A percentile compares a stretch with the other conserved stretches of the same genome.
Evolutionary conservation across 345 rosid species (phyloP).

Genomic region (Reutealis trisperma): DNA sequence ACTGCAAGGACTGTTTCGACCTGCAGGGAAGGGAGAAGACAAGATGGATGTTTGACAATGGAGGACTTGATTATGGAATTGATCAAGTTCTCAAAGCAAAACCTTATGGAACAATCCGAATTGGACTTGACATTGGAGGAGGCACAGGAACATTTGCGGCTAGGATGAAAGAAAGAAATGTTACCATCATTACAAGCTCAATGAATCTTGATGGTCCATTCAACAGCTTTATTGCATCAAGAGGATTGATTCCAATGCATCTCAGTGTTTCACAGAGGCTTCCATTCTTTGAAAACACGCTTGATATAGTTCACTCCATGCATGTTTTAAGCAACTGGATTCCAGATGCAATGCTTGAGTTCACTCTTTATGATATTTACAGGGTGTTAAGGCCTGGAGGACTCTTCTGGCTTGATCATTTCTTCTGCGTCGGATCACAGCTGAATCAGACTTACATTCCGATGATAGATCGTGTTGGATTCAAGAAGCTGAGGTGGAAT

Average conservation of each 20-base stretch:
- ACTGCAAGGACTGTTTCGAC: constrained; percentile 58
- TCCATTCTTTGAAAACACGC: constrained; percentile 56
- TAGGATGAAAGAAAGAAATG: constrained; percentile 55
- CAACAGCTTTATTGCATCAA: constrained; percentile 51
- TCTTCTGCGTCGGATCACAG: constrained; percentile 54
- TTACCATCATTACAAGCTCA: constrained; percentile 46
- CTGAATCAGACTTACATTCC: constrained; percentile 46
- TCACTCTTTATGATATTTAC: constrained; percentile 44
- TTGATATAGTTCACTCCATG: constrained; percentile 59
- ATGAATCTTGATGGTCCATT: constrained; percentile 59
- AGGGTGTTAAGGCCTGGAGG: constrained; percentile 60
- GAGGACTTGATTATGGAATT: constrained; percentile 43
- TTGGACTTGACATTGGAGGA: constrained; percentile 56
- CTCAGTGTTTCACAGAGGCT: constrained; percentile 50
- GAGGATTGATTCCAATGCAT: constrained; percentile 50
- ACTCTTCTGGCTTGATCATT: constrained; percentile 53
- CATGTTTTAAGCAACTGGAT: constrained; percentile 53
- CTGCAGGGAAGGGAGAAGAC: constrained; percentile 41
- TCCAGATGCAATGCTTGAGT: constrained; percentile 48
- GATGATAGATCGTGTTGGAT: constrained; percentile 40
- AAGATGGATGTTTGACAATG: constrained; percentile 42
- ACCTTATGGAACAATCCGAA: constrained; percentile 33
- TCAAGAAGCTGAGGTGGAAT: constrained; percentile 48
- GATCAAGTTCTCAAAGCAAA: constrained; percentile 39
- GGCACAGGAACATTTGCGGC: constrained; percentile 58